phyloP scores from a whole-genome alignment of 2,329 filamentous ascomycete species.

The Daldinia eschscholtzii region DNA sequence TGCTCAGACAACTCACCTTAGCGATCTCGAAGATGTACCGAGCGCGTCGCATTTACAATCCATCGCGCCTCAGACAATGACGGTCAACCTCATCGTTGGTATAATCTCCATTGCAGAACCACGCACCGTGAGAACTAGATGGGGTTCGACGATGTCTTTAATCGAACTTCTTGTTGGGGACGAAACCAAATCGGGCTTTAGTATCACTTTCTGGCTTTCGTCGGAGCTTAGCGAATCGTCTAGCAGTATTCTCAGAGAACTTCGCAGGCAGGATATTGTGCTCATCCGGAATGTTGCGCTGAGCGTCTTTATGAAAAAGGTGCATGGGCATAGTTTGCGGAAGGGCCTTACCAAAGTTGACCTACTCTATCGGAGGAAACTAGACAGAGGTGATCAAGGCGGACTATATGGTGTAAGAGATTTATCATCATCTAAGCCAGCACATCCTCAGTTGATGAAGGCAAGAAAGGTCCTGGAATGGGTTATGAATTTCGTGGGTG shows the following conservation, averaged over 20 bases:
- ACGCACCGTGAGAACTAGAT: conserved; percentile 75
- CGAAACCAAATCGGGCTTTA: conserved; percentile 84
- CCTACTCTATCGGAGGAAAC: conserved; percentile 70
- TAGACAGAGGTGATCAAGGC: conserved; percentile 64
- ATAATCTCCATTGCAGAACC: conserved; percentile 78
- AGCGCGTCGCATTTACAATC: conserved; percentile 72
- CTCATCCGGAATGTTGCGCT: conserved; percentile 84
- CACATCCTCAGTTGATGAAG: conserved; percentile 70
- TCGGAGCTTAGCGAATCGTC: conserved; percentile 49
- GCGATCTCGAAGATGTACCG: conserved; percentile 77
- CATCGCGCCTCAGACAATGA: conserved; percentile 83
- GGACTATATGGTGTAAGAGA: conserved; percentile 70
- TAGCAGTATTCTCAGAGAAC: conserved; percentile 48
- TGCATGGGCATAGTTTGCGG: conserved; percentile 87
- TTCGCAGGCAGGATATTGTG: conserved; percentile 81
- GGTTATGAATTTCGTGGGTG: conserved; percentile 77
- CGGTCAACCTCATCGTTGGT: conserved; percentile 83
- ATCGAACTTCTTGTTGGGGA: conserved; percentile 87
- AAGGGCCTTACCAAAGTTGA: conserved; percentile 77
- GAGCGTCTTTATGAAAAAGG: conserved; percentile 78
- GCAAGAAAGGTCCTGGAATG: conserved; percentile 78
- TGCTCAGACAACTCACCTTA: conserved; percentile 61
- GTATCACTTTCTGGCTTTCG: conserved; percentile 84
- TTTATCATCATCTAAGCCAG: conserved; percentile 55
- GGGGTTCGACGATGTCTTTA: conserved; percentile 72